Evolutionary conservation across 306 rosid species (phyloP), one percentile per base, ranked within the genome.

Genomic region (Gillenia trifoliata): DNA sequence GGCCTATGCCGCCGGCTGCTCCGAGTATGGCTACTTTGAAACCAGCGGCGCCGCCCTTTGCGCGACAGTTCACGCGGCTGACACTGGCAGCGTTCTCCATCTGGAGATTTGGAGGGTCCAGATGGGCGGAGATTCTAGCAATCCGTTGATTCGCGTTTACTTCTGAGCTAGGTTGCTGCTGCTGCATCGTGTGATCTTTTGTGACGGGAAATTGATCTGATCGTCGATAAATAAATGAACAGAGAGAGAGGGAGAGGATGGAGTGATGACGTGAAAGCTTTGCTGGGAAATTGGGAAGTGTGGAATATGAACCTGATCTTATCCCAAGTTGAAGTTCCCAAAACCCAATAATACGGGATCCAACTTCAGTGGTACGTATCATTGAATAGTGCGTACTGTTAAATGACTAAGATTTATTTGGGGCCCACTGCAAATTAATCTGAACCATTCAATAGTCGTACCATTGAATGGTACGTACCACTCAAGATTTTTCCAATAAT

Each of bases 1-100:
- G 98, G 25, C 99, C 99, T 66, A 95, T 95, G 59, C 99, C 99
- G 1, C 99, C 99, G 55, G 99, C 92, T 41, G 98, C 99, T 45
- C 99, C 97, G 66, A 95, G 61, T 33, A 95, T 81, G 60, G 98
- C 99, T 2, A 95, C 99, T 66, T 85, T 95, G 90, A 87, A 95
- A 47, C 99, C 99, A 22, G 99, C 83, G 9, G 96, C 70, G 8
- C 92, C 98, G n/a, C 99, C 99, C 63, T 92, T 95, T 29, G 93
- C 97, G 31, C 98, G 92, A 80, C 97, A 93, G 79, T 82, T 71
- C 64, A 30, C 75, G 55, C 73, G 69, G 17, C 61, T 75, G 86
- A 93, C 72, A 49, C 28, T 55, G 8, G 80, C 77, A 65, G 17
- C 57, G 52, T 67, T 85, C 68, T 82, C 91, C 85, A 80, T 82